Conservation (phyloP, 1,284 basidiomycete genomes). For the Puccinia coronata region DNA sequence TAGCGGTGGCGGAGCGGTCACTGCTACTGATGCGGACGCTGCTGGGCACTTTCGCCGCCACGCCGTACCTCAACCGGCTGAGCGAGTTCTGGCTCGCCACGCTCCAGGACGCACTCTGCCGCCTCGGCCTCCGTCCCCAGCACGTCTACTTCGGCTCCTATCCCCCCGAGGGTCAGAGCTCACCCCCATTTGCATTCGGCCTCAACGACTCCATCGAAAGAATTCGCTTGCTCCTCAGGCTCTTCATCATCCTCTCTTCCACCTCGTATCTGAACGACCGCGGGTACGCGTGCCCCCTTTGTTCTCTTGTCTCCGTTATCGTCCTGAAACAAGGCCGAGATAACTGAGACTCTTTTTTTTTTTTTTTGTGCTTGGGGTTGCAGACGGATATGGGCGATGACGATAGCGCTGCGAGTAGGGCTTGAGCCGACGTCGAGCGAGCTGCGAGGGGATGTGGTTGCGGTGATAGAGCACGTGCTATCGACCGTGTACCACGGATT, state of each 20-base stretch:
- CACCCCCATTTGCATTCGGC: neutral
- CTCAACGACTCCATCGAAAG: neutral
- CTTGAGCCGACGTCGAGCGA: neutral
- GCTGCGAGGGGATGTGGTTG: neutral
- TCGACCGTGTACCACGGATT: neutral
- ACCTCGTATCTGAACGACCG: conserved; percentile 13
- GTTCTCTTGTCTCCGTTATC: neutral
- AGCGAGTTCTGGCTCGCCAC: neutral
- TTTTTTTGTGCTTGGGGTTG: neutral
- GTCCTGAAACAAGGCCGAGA: too few species aligned
- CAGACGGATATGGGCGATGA: conserved; percentile 13
- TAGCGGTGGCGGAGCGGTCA: neutral
- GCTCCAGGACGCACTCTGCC: conserved; percentile 1
- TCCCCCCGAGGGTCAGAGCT: neutral
- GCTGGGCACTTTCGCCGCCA: neutral
- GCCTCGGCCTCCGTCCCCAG: neutral
- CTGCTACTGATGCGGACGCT: neutral
- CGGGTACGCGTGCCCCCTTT: neutral
- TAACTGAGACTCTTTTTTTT: neutral
- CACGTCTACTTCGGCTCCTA: neutral
- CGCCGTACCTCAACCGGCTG: neutral
- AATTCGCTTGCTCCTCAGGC: conserved; percentile 3
- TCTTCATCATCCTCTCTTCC: conserved; percentile 1
- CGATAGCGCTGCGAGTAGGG: conserved; percentile 12
- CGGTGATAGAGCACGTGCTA: neutral